These are phyloP conservation scores for Aspergillus diversus DNA, from an alignment of 495 filamentous ascomycete genomes.

Conservation along the genomic window DNA sequence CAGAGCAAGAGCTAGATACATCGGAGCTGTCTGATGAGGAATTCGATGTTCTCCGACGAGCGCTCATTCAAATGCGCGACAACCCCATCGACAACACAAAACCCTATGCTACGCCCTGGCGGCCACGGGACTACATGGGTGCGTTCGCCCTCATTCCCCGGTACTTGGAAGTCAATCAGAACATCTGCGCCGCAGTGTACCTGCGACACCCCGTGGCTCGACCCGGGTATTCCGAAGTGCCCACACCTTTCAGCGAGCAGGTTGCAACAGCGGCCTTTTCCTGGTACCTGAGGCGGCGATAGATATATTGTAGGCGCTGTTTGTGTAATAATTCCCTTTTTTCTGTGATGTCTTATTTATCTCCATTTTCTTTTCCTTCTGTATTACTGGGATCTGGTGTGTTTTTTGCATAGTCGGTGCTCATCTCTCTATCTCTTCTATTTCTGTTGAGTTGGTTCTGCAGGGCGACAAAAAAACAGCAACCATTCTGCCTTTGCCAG, in stretches of 20 bases:
- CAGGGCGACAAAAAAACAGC: background rate
- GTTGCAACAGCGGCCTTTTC: constrained; percentile 79
- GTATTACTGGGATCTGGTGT: constrained; percentile 47
- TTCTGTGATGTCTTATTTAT: constrained; percentile 21
- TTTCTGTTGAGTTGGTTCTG: constrained; percentile 12
- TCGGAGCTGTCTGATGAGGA: constrained; percentile 46
- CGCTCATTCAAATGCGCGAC: constrained; percentile 60
- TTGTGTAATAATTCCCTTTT: constrained; percentile 16
- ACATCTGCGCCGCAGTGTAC: constrained; percentile 93
- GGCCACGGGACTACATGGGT: constrained; percentile 82
- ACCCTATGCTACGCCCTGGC: constrained; percentile 91
- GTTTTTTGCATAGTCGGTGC: constrained; percentile 37
- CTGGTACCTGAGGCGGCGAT: constrained; percentile 90
- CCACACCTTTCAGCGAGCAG: constrained; percentile 72
- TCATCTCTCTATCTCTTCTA: constrained; percentile 23
- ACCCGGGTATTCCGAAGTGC: constrained; percentile 84
- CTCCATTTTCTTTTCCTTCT: constrained; percentile 5
- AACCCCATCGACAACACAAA: constrained; percentile 78
- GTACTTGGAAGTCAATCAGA: constrained; percentile 97
- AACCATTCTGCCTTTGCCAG: background rate
- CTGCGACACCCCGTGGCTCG: constrained; percentile 93
- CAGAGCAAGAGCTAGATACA: constrained; percentile 42
- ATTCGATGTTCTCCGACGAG: constrained; percentile 46
- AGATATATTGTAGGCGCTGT: constrained; percentile 20
- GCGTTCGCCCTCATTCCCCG: constrained; percentile 93